Base-by-base conservation (phyloP, 2,329 filamentous ascomycete genomes). In the Phialophora tarda region DNA sequence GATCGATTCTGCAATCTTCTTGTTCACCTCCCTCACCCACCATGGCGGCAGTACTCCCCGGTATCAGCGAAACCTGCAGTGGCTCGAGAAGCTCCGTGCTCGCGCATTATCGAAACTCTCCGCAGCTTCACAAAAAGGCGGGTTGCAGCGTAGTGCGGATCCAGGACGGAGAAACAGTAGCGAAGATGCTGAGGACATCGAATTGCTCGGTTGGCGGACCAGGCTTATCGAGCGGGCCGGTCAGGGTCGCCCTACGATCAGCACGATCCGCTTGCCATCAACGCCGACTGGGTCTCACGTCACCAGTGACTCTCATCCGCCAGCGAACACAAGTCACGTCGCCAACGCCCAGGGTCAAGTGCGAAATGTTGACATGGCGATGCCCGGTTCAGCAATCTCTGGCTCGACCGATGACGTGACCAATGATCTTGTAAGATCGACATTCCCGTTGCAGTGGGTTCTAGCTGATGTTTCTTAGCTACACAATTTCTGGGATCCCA, bases 201-300 rank as follows among this genome's bases (percentile, higher is more conserved):
- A 65, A 28, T 21, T 65, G 32, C 63, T 65, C 21, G 63, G 63
- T 30, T 65, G 63, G 63, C 63, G 63, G 23, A 65, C 63, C 63
- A 65, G 63, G 51, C 63, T 65, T 21, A 65, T 65, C 26, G 63
- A 65, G 51, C 56, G 63, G 57, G 63, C 63, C 28, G 63, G 38
- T 23, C 63, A 65, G 21, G 28, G 50, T 21, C 63, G 51, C n/a
- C 44, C 24, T 23, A 65, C 48, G n/a, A 61, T 60, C 48, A 38
- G 63, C 26, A 65, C 63, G 10, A 65, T 65, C 61, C 56, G n/a
- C 24, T 26, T 65, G 1, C 23, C 28, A 4, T 41, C 63, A 44
- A 65, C 21, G 4, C 41, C 57, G 38, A 41, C 47, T 26, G 21
- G 44, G 26, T 65, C 63, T 44, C 44, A 38, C 5, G 32, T 44